A percentile compares a stretch with the other conserved stretches of the same genome.
Evolutionary conservation across 2,329 filamentous ascomycete species (phyloP).

Genomic region (Lasiodiplodia theobromae): DNA sequence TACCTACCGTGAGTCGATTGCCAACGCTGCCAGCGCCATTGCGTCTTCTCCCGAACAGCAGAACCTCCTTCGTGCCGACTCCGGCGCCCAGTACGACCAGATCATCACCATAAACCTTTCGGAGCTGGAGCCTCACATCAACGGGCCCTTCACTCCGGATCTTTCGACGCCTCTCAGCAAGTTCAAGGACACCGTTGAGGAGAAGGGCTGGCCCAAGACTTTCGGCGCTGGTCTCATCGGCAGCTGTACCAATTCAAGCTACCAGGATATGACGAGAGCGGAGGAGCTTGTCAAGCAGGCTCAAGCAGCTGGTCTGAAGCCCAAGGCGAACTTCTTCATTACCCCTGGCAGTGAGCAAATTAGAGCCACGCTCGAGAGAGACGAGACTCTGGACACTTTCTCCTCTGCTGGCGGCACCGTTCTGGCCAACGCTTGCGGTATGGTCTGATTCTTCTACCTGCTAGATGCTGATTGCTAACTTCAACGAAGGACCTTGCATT

Average conservation of each 20-base stretch:
- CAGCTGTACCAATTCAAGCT: slow-evolving; percentile 98
- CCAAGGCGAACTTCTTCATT: slow-evolving; percentile 91
- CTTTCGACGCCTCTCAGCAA: slow-evolving; percentile 89
- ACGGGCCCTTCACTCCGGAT: slow-evolving; percentile 96
- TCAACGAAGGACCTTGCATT: slow-evolving; percentile 67
- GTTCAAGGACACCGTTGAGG: slow-evolving; percentile 83
- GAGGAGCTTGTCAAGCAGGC: slow-evolving; percentile 94
- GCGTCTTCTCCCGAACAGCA: slow-evolving; percentile 63
- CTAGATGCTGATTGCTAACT: slow-evolving; percentile 41
- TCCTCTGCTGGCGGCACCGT: slow-evolving; percentile 85
- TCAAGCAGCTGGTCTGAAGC: slow-evolving; percentile 84
- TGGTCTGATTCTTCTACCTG: neutral
- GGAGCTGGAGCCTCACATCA: slow-evolving; percentile 91
- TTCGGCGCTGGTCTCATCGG: slow-evolving; percentile 95
- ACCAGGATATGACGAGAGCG: slow-evolving; percentile 96
- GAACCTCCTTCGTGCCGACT: slow-evolving; percentile 77
- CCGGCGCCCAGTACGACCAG: slow-evolving; percentile 86
- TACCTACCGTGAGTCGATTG: slow-evolving; percentile 78
- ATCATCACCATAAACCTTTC: slow-evolving; percentile 90
- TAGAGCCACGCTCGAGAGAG: slow-evolving; percentile 88
- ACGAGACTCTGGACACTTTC: slow-evolving; percentile 86
- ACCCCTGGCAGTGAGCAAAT: slow-evolving; percentile 98
- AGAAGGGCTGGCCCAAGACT: slow-evolving; percentile 88
- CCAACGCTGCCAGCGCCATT: slow-evolving; percentile 69
- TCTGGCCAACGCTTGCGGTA: slow-evolving; percentile 88